Evolutionary conservation across 2,329 filamentous ascomycete genomes (phyloP).

Genomic region (Corinectria fuckeliana): DNA sequence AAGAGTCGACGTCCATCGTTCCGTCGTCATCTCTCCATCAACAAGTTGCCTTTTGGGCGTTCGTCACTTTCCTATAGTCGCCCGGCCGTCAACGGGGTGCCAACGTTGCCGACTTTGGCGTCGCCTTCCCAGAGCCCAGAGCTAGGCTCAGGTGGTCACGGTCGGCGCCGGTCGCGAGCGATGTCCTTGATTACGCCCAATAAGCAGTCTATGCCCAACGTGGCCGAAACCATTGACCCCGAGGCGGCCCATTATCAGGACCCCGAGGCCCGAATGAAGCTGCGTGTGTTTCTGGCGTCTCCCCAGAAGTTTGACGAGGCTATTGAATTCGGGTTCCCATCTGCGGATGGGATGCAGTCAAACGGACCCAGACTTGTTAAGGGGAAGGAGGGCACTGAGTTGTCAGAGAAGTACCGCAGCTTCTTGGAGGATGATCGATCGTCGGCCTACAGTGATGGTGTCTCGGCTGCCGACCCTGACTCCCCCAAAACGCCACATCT

Average conservation of each 20-base stretch:
- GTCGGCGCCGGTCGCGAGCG: slow-evolving; percentile 59
- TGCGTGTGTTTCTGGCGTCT: slow-evolving; percentile 85
- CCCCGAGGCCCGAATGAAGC: slow-evolving; percentile 83
- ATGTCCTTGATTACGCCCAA: slow-evolving; percentile 61
- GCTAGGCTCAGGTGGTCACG: slow-evolving; percentile 43
- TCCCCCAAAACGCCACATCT: slow-evolving; percentile 64
- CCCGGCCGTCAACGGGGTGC: slow-evolving; percentile 53
- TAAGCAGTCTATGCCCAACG: slow-evolving; percentile 42
- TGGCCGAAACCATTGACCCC: slow-evolving; percentile 62
- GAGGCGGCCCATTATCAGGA: slow-evolving; percentile 86
- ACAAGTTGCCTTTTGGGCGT: slow-evolving; percentile 68
- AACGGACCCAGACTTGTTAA: slow-evolving; percentile 38
- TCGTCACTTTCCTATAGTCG: slow-evolving; percentile 57
- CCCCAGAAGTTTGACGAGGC: slow-evolving; percentile 96
- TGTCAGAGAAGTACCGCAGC: slow-evolving; percentile 60
- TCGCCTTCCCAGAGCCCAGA: slow-evolving; percentile 31
- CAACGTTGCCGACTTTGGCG: slow-evolving; percentile 33
- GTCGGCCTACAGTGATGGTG: slow-evolving; percentile 62
- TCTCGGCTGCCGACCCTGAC: slow-evolving; percentile 63
- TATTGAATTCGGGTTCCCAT: slow-evolving; percentile 90
- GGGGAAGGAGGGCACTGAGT: slow-evolving; percentile 40
- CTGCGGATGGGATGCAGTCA: slow-evolving; percentile 54
- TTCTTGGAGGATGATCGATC: slow-evolving; percentile 65
- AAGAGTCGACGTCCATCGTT: slow-evolving; percentile 65
- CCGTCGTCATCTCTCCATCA: slow-evolving; percentile 74